Evolutionary conservation across 768 basidiomycete genomes (phyloP).

Genomic region (Mycena chlorophos): DNA sequence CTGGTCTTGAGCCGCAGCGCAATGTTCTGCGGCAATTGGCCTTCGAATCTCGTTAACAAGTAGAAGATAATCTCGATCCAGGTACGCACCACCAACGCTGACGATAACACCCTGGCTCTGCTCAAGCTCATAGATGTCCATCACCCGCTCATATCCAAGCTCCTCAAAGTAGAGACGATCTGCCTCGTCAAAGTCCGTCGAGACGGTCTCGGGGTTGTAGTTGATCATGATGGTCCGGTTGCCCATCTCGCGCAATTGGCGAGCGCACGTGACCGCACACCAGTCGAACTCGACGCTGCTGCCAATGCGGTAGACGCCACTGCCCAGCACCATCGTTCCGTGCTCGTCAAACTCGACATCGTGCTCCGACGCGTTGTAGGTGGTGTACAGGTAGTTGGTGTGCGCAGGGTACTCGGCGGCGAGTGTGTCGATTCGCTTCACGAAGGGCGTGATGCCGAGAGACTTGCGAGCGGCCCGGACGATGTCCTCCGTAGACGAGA

Average conservation of each 20-base stretch:
- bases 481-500: conserved; percentile 68
- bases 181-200: conserved; percentile 99
- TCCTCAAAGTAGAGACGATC: conserved; percentile 98
- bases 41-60: conserved; percentile 42
- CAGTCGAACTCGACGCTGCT: conserved; percentile 99
- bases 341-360: conserved; percentile 95
- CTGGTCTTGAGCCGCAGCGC: conserved; percentile 90
- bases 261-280: conserved; percentile 99
- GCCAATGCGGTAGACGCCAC: conserved; percentile 97
- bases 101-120: conserved; percentile 91
- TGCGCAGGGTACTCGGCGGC: conserved; percentile 98
- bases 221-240: conserved; percentile 98
- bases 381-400: conserved; percentile 99
- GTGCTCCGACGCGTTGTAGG: conserved; percentile 95
- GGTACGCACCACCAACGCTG: conserved; percentile 83
- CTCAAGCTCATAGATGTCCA: conserved; percentile 99
- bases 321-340: conserved; percentile 99
- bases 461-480: conserved; percentile 88
- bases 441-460: conserved; percentile 89
- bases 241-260: conserved; percentile 89
- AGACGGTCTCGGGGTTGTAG: conserved; percentile 99
- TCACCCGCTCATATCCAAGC: conserved; percentile 94
- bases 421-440: conserved; percentile 98
- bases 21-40: conserved; percentile 98
- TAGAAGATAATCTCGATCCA: not conserved